A percentile compares a stretch with the other conserved stretches of the same genome.
phyloP scores from a whole-genome alignment of 306 rosid genomes.

The Gleditsia sinensis region DNA sequence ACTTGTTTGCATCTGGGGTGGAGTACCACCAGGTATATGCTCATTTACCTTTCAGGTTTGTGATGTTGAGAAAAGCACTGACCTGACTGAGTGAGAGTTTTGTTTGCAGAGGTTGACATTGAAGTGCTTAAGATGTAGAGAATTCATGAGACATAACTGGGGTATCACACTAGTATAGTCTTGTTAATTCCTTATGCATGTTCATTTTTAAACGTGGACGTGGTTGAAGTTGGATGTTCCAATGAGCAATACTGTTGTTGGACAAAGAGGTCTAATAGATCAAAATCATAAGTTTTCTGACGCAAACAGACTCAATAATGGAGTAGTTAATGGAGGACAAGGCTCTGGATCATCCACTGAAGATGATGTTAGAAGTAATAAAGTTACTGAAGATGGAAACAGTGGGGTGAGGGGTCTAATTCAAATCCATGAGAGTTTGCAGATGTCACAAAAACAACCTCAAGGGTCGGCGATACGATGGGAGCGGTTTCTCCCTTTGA shows the following conservation, averaged over 20 bases:
- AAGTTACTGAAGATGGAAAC: slow-evolving; percentile 39
- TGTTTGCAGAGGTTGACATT: slow-evolving; percentile 47
- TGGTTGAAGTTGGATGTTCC: slow-evolving; percentile 43
- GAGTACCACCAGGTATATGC: slow-evolving; percentile 32
- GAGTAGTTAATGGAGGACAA: slow-evolving; percentile 45
- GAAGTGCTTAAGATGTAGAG: slow-evolving; percentile 36
- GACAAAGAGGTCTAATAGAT: slow-evolving; percentile 29
- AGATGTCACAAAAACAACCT: slow-evolving; percentile 45
- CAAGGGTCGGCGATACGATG: slow-evolving; percentile 45
- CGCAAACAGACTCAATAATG: slow-evolving; percentile 32
- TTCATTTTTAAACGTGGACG: slow-evolving; percentile 44
- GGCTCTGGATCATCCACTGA: slow-evolving; percentile 51
- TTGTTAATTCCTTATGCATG: slow-evolving; percentile 34
- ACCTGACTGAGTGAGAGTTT: slow-evolving; percentile 33
- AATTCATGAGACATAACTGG: slow-evolving; percentile 32
- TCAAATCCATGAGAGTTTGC: slow-evolving; percentile 51
- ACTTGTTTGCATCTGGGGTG: slow-evolving; percentile 25
- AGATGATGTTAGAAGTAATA: slow-evolving; percentile 38
- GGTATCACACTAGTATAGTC: slow-evolving; percentile 34
- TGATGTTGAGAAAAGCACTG: neutral
- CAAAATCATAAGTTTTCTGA: slow-evolving; percentile 43
- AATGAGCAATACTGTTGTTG: slow-evolving; percentile 39
- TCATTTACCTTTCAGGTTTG: slow-evolving; percentile 16
- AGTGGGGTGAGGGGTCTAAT: slow-evolving; percentile 38
- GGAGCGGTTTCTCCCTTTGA: slow-evolving; percentile 63